Evolutionary conservation across 345 rosid species (phyloP), one percentile per base, ranked within the genome.

Genomic region (Dimocarpus longan): DNA sequence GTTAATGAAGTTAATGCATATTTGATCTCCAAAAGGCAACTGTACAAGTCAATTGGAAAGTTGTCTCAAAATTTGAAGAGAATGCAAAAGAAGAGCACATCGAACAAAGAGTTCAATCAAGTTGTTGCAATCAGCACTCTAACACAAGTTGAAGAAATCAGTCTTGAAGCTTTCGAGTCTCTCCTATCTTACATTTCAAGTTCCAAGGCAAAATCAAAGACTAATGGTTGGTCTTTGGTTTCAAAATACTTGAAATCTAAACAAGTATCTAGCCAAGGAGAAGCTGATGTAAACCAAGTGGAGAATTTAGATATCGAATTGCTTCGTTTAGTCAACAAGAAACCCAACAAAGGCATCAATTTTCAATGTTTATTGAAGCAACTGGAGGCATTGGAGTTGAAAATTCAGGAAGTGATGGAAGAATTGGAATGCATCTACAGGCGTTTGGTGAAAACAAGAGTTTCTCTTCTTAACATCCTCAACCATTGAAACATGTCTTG

Each of bases 161-260:
- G 57, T 57, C 0, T 78, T 16, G 21, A 44, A 5, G 79, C 68
- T 11, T 42, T 78, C 56, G 60, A 69, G 69, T 82, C 79, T 42
- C 75, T 78, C 40, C 12, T 78, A 39, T 42, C 62, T 16, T 15
- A 9, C 7, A 46, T 64, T 22, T 73, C n/a, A 65, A 22, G 44
- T 16, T 12, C 22, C 10, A 82, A 79, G 66, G 37, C 80, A 22
- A 43, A 39, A 22, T 11, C 66, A 0, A 68, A 70, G 43, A 48
- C 48, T 6, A 68, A 48, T 16, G 19, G 81, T 19, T 77, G 80
- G 78, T 64, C 77, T 18, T 43, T 65, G 37, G 77, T 81, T 28
- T 81, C 83, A 54, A 81, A 76, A 54, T 44, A 64, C 10, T 22
- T 76, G 67, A 24, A n/a, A 46, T 10, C 72, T 8, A 67, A 67